Conservation (phyloP, 208 protist genomes). For the Dictyostelium gargantuum region DNA sequence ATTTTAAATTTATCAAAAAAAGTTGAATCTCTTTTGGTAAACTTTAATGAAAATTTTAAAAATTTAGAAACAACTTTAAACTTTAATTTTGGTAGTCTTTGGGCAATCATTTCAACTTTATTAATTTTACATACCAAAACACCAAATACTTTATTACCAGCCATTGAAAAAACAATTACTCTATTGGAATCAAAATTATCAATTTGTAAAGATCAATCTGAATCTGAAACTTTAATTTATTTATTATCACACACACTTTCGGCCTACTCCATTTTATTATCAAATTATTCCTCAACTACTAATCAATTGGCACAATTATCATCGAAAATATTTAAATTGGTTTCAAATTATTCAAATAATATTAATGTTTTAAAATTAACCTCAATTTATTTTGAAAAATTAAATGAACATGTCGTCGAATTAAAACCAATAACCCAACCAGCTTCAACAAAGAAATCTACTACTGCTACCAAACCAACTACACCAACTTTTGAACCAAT, state of each 20-base stretch:
- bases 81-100: background rate
- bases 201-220: background rate
- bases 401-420: background rate
- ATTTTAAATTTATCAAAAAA: background rate
- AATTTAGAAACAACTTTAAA: background rate
- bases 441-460: background rate
- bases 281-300: background rate
- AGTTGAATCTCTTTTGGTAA: background rate
- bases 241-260: background rate
- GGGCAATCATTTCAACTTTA: background rate
- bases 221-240: background rate
- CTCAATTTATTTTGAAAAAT: constrained; percentile 31
- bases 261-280: background rate
- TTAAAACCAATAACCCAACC: background rate
- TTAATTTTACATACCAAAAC: background rate
- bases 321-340: background rate
- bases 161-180: background rate
- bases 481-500: background rate
- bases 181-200: background rate
- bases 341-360: background rate
- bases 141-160: background rate
- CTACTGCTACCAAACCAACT: background rate
- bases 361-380: background rate
- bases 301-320: background rate
- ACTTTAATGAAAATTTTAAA: background rate